phyloP scores from a whole-genome alignment of 495 filamentous ascomycete genomes.

The Neurospora sp. region DNA sequence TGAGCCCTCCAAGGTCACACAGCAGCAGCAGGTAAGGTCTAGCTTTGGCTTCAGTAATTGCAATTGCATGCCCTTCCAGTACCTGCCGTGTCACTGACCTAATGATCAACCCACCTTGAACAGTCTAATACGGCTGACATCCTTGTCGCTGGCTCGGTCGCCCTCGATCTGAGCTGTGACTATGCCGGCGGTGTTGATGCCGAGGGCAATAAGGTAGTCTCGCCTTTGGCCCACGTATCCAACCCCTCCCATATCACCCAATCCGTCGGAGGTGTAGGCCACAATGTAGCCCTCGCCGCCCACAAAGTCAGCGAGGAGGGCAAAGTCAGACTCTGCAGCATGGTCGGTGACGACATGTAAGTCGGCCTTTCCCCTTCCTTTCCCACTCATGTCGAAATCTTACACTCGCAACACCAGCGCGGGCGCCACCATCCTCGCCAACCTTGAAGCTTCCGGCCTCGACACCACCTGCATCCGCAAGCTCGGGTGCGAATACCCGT shows the following conservation, averaged over 20 bases:
- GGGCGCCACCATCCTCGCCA: slow-evolving; percentile 57
- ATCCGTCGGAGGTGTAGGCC: slow-evolving; percentile 86
- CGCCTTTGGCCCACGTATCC: slow-evolving; percentile 65
- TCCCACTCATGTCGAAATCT: too few relatives aligned
- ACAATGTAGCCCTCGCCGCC: slow-evolving; percentile 78
- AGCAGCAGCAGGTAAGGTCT: neutral
- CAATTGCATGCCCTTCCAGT: neutral
- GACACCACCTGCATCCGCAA: slow-evolving; percentile 51
- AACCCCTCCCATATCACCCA: slow-evolving; percentile 74
- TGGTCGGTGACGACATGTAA: slow-evolving; percentile 63
- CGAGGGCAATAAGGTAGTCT: slow-evolving; percentile 3
- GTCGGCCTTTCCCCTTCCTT: neutral
- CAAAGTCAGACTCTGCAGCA: slow-evolving; percentile 58
- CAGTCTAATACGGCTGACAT: slow-evolving; percentile 40
- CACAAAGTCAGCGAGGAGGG: slow-evolving; percentile 38
- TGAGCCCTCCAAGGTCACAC: neutral
- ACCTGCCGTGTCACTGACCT: neutral
- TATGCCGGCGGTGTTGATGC: slow-evolving; percentile 29
- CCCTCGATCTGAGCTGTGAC: slow-evolving; percentile 81
- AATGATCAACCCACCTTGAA: neutral
- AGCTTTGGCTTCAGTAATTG: neutral
- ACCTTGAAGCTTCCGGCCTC: slow-evolving; percentile 52
- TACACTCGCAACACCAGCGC: slow-evolving; percentile 25
- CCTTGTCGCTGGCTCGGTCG: slow-evolving; percentile 82
- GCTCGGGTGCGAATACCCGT: slow-evolving; percentile 36